Percentiles rank a stretch among this genome's conserved stretches.
Evolutionary conservation across 176 grass and related monocot genomes (phyloP).

Genomic region (Areca catechu): DNA sequence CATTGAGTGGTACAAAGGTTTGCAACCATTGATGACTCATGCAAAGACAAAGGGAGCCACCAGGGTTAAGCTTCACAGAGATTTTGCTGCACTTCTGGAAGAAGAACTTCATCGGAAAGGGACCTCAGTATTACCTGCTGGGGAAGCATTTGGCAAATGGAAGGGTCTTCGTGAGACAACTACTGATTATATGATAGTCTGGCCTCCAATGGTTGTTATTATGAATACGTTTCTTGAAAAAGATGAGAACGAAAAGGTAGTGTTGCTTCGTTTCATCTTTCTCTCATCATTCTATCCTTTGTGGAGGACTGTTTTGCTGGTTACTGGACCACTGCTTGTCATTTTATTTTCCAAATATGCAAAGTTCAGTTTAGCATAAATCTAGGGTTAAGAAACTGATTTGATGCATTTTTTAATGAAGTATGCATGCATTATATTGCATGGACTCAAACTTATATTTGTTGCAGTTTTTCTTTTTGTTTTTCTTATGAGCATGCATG

Average conservation of each 20-base stretch:
- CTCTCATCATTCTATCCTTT: not conserved
- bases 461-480: too few species aligned
- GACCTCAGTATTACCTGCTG: conserved; percentile 55
- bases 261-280: not conserved
- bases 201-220: conserved; percentile 93
- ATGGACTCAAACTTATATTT: too few species aligned
- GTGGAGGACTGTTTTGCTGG: too few species aligned
- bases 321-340: too few species aligned
- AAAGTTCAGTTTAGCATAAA: too few species aligned
- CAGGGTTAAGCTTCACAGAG: conserved; percentile 71
- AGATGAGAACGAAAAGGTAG: conserved; percentile 71
- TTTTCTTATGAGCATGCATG: too few species aligned
- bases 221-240: conserved; percentile 72
- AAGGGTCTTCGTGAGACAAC: conserved; percentile 49
- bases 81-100: conserved; percentile 67
- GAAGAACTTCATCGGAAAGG: conserved; percentile 58
- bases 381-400: too few species aligned
- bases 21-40: conserved; percentile 70
- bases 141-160: conserved; percentile 80
- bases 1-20: conserved; percentile 83
- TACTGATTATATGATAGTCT: conserved; percentile 54
- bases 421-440: too few species aligned
- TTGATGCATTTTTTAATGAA: too few species aligned
- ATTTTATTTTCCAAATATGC: too few species aligned
- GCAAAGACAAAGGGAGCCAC: conserved; percentile 72